Evolutionary conservation across 2,329 filamentous ascomycete species (phyloP).

Genomic region (Ceratocystis cubensis): DNA sequence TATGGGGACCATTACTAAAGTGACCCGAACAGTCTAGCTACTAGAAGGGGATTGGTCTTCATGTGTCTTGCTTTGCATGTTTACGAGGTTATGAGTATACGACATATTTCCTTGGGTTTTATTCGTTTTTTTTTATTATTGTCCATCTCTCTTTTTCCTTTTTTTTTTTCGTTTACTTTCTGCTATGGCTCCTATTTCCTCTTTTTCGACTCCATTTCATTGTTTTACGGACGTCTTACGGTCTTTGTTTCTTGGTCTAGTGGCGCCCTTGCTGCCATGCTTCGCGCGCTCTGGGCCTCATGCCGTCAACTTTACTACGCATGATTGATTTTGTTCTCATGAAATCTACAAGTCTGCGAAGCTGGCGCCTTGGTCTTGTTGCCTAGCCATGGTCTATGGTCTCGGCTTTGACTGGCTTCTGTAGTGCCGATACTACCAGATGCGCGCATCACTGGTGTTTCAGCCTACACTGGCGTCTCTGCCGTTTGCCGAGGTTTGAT

Average conservation of each 20-base stretch:
- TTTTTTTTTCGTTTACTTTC: slow-evolving; percentile 17
- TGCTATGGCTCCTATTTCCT: background rate
- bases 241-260: slow-evolving; percentile 1
- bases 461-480: background rate
- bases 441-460: background rate
- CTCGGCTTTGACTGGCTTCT: background rate
- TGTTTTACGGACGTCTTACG: background rate
- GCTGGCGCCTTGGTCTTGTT: background rate
- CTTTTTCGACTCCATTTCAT: background rate
- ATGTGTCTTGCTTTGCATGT: slow-evolving; percentile 17
- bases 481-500: background rate
- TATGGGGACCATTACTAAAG: background rate
- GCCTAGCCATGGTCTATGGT: background rate
- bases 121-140: slow-evolving; percentile 22
- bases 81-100: slow-evolving; percentile 21
- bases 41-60: background rate
- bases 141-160: slow-evolving; percentile 23
- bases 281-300: background rate
- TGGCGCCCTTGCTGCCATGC: background rate
- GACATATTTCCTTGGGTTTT: slow-evolving; percentile 21
- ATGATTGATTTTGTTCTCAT: background rate
- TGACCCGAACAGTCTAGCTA: background rate
- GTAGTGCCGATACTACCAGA: background rate
- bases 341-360: background rate
- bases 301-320: background rate